Conservation (phyloP, 2,329 filamentous ascomycete genomes). For the Aspergillus proliferans region DNA sequence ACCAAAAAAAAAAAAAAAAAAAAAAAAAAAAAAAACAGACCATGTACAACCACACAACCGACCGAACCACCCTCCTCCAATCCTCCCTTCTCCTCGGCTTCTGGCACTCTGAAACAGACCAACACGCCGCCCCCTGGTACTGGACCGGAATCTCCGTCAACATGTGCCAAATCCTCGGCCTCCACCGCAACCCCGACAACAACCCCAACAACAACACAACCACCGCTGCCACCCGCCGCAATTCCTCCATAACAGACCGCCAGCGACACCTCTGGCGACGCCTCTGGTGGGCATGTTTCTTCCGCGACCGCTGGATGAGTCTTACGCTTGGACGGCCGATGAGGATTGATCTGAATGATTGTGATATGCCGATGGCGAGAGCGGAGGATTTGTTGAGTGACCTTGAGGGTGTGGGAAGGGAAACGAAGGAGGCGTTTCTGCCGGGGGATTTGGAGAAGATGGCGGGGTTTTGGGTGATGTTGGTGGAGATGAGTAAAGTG, state of each 20-base stretch:
- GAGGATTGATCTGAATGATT: slow-evolving; percentile 34
- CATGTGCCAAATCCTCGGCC: slow-evolving; percentile 39
- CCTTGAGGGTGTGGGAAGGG: slow-evolving; percentile 5
- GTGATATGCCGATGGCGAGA: slow-evolving; percentile 27
- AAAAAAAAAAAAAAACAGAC: slow-evolving; percentile 10
- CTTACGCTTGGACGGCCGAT: slow-evolving; percentile 36
- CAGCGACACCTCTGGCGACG: slow-evolving; percentile 30
- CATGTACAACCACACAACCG: slow-evolving; percentile 27
- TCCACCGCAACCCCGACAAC: slow-evolving; percentile 30
- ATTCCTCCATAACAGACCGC: slow-evolving; percentile 14
- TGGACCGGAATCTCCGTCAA: slow-evolving; percentile 43
- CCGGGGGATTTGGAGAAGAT: slow-evolving; percentile 16
- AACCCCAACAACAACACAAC: slow-evolving; percentile 10
- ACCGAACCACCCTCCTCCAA: slow-evolving; percentile 40
- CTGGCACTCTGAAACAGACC: slow-evolving; percentile 38
- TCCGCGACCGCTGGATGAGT: slow-evolving; percentile 38
- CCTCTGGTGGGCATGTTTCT: slow-evolving; percentile 38
- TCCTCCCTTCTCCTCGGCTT: slow-evolving; percentile 39
- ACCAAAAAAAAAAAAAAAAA: too few relatives aligned
- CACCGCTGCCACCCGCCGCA: background rate
- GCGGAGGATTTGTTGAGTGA: slow-evolving; percentile 22
- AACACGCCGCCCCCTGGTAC: slow-evolving; percentile 41
- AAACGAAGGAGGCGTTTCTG: slow-evolving; percentile 10
- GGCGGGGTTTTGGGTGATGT: slow-evolving; percentile 20
- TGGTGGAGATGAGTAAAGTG: slow-evolving; percentile 20